phyloP scores from a whole-genome alignment of 176 grass and related monocot genomes.

The Carex scoparia region DNA sequence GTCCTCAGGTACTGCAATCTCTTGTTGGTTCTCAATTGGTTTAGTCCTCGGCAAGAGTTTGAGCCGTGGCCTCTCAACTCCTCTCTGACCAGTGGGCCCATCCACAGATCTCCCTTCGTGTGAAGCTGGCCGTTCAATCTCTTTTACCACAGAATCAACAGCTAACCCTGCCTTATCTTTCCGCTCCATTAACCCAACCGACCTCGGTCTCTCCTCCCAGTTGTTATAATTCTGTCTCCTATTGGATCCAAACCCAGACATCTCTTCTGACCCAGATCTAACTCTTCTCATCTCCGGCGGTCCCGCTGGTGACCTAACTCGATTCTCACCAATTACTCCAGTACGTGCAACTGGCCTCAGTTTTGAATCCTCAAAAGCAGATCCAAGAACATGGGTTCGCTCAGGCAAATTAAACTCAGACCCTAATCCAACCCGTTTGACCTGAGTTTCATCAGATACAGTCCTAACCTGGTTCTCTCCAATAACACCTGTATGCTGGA shows the following conservation, averaged over 20 bases:
- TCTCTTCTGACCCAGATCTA: background rate
- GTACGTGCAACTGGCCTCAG: conserved; percentile 8
- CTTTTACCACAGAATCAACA: conserved; percentile 9
- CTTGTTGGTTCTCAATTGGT: conserved; percentile 44
- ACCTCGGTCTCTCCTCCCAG: conserved; percentile 43
- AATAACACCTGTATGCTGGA: background rate
- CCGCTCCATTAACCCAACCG: conserved; percentile 40
- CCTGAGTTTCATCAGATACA: background rate
- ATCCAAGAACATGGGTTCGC: background rate
- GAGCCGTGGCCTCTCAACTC: conserved; percentile 59
- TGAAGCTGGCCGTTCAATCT: conserved; percentile 45
- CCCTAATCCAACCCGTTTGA: conserved; percentile 13
- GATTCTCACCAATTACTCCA: conserved; percentile 23
- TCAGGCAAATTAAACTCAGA: conserved; percentile 8
- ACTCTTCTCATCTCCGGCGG: conserved; percentile 19
- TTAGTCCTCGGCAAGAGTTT: conserved; percentile 79
- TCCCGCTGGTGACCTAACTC: conserved; percentile 27
- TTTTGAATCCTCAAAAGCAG: background rate
- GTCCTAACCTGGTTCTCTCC: conserved; percentile 26
- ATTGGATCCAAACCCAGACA: background rate
- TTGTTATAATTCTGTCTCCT: conserved; percentile 10
- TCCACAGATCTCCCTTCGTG: conserved; percentile 59
- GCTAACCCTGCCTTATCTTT: conserved; percentile 40
- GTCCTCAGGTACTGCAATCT: conserved; percentile 41
- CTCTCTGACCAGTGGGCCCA: conserved; percentile 13